These are phyloP conservation scores for Curvularia lunata DNA, from an alignment of 2,329 filamentous ascomycete genomes.

Conservation along the genomic window DNA sequence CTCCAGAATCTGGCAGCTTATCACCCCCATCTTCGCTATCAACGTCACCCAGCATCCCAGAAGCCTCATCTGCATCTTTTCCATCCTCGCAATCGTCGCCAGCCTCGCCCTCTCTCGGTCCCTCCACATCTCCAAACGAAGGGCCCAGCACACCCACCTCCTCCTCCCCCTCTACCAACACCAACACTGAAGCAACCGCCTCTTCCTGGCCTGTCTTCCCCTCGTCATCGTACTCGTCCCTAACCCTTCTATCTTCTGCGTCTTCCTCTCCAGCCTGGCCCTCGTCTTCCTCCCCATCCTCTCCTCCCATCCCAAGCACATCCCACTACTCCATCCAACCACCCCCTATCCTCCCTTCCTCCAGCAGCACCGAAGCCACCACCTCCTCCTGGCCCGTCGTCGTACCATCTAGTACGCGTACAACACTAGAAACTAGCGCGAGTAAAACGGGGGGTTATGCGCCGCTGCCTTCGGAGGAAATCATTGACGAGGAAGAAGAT, in stretches of 20 bases:
- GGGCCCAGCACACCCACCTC: neutral
- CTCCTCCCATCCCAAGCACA: neutral
- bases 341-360: neutral
- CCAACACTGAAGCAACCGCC: conserved; percentile 13
- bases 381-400: neutral
- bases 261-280: neutral
- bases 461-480: conserved; percentile 1
- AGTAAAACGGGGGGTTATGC: conserved; percentile 13
- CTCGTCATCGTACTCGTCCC: neutral
- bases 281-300: neutral
- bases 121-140: neutral
- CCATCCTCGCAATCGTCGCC: no score
- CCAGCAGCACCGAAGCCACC: neutral
- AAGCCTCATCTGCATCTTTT: neutral
- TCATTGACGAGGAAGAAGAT: no score
- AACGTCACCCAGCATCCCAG: neutral
- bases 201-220: conserved; percentile 7
- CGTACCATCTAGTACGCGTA: neutral
- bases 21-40: neutral
- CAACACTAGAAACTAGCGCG: conserved; percentile 19
- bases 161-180: conserved; percentile 3
- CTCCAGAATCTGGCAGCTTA: neutral
- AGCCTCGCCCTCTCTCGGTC: neutral
- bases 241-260: neutral
- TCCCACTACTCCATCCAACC: neutral